Evolutionary conservation across 179 eudicot genomes (phyloP).

Genomic region (Carnegiea gigantea): DNA sequence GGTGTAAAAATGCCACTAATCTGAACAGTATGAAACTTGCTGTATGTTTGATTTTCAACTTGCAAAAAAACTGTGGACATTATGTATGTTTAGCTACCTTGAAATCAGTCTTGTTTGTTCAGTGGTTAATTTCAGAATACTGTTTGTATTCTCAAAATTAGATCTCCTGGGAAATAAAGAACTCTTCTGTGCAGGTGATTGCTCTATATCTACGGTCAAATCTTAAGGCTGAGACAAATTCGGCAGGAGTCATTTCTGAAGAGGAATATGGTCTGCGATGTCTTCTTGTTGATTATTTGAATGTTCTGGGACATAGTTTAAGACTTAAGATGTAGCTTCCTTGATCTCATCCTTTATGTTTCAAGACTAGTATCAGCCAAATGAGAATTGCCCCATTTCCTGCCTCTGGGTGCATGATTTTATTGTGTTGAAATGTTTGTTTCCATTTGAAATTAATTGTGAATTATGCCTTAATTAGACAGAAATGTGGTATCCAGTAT

Average conservation of each 20-base stretch:
- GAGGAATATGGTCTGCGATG: slow-evolving; percentile 46
- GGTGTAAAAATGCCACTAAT: no score
- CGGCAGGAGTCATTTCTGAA: slow-evolving; percentile 39
- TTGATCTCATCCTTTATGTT: background rate
- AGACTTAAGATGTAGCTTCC: background rate
- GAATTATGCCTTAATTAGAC: background rate
- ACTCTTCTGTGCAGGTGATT: slow-evolving; percentile 64
- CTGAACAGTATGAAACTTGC: no score
- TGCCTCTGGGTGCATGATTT: background rate
- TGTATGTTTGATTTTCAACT: slow-evolving; percentile 8
- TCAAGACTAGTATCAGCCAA: background rate
- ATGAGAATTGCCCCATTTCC: background rate
- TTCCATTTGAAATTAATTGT: slow-evolving; percentile 5
- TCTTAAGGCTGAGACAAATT: slow-evolving; percentile 39
- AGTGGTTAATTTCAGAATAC: slow-evolving; percentile 2
- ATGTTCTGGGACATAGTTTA: background rate
- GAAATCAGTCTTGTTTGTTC: slow-evolving; percentile 1
- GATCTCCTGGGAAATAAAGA: slow-evolving; percentile 19
- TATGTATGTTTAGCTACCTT: background rate
- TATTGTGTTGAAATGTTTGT: background rate
- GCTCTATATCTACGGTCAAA: slow-evolving; percentile 75
- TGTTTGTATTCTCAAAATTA: slow-evolving; percentile 6
- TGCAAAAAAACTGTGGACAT: background rate
- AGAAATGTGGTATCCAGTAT: background rate
- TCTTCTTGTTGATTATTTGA: slow-evolving; percentile 20